Percentiles rank a stretch among this genome's conserved stretches.
Evolutionary conservation across 208 protist genomes (phyloP).

Genomic region (Trichomonas vaginalis): DNA sequence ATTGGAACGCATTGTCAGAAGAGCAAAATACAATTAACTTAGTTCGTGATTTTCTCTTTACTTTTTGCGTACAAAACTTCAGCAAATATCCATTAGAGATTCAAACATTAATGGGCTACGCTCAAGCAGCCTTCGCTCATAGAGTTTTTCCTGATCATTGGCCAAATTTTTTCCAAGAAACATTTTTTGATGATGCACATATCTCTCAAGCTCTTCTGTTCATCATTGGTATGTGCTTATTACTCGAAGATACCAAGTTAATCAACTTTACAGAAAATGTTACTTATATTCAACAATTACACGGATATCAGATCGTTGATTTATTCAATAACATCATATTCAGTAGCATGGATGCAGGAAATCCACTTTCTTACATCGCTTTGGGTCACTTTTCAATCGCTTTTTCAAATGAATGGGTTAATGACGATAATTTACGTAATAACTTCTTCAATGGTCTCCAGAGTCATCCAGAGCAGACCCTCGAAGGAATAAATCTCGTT

Average conservation of each 20-base stretch:
- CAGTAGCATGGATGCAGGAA: not conserved
- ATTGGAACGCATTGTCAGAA: not conserved
- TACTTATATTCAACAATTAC: not conserved
- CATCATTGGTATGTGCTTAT: not conserved
- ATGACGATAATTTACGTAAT: not conserved
- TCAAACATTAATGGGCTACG: not conserved
- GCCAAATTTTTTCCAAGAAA: not conserved
- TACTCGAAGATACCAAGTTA: not conserved
- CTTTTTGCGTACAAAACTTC: not conserved
- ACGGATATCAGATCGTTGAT: not conserved
- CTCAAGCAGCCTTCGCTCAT: not conserved
- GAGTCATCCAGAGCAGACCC: not conserved
- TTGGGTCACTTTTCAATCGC: not conserved
- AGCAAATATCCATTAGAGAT: not conserved
- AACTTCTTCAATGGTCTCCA: not conserved
- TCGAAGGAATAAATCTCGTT: not conserved
- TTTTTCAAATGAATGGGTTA: not conserved
- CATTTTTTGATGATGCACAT: not conserved
- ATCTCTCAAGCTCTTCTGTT: not conserved
- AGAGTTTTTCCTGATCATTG: not conserved
- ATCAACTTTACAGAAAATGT: not conserved
- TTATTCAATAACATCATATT: not conserved
- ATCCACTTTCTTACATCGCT: not conserved
- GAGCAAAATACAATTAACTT: not conserved
- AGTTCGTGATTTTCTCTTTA: not conserved